phyloP scores from a whole-genome alignment of 768 basidiomycete species.

The Leccinum uliginosum region DNA sequence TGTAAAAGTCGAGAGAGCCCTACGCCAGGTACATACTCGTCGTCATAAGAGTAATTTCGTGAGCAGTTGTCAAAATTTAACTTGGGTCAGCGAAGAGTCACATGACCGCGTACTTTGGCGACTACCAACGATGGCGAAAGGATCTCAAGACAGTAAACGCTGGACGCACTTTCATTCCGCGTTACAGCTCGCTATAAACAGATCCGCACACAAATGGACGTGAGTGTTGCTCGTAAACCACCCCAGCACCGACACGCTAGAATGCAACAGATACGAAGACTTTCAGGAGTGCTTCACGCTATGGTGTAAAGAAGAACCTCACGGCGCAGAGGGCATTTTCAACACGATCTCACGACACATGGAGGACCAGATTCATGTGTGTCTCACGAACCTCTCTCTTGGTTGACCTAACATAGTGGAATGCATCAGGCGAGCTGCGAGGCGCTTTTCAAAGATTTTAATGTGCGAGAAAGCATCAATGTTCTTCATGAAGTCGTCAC shows the following conservation, averaged over 20 bases:
- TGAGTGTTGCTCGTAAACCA: background rate
- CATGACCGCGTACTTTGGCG: too few species aligned
- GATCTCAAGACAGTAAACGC: conserved; percentile 37
- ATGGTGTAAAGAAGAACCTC: conserved; percentile 63
- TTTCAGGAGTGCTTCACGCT: conserved; percentile 62
- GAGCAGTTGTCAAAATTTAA: too few species aligned
- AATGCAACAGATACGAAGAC: conserved; percentile 40
- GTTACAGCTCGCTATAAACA: conserved; percentile 48
- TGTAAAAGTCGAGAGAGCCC: too few species aligned
- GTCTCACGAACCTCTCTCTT: background rate
- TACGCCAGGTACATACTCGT: too few species aligned
- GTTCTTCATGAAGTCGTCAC: conserved; percentile 63
- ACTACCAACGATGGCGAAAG: conserved; percentile 16
- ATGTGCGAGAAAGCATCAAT: conserved; percentile 67
- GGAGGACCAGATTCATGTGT: conserved; percentile 53
- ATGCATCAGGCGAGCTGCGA: conserved; percentile 61
- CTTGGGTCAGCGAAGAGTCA: too few species aligned
- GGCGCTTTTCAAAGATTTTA: conserved; percentile 63
- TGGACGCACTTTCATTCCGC: conserved; percentile 51
- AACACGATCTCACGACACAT: conserved; percentile 69
- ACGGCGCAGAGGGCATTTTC: conserved; percentile 55
- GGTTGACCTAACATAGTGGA: background rate
- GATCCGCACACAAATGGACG: conserved; percentile 43
- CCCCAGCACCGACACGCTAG: background rate
- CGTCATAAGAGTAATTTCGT: too few species aligned